Percentiles rank a stretch among this genome's conserved stretches.
Evolutionary conservation across 2,329 filamentous ascomycete genomes (phyloP).

Genomic region (Davidsoniella neocaledoniae): DNA sequence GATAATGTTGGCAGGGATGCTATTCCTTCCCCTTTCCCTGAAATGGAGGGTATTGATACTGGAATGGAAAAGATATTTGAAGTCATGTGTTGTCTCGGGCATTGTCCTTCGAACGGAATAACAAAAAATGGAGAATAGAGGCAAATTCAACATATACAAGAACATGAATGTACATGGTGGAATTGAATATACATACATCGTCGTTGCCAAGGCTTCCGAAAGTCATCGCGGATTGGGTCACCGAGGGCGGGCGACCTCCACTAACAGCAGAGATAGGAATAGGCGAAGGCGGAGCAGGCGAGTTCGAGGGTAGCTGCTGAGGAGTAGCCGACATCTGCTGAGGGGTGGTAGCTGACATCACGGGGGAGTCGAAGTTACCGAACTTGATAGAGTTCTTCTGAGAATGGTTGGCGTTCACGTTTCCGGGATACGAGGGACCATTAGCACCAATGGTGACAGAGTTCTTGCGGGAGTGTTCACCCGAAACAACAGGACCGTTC

Average conservation of each 20-base stretch:
- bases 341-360: conserved; percentile 49
- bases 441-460: conserved; percentile 85
- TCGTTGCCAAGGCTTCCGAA: conserved; percentile 77
- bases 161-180: conserved; percentile 9
- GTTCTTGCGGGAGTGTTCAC: conserved; percentile 67
- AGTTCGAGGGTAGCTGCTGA: conserved; percentile 49
- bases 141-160: conserved; percentile 8
- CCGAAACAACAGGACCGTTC: conserved; percentile 22
- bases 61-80: no score
- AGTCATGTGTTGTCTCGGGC: no score
- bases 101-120: no score
- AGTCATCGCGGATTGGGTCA: conserved; percentile 53
- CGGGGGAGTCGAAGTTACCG: conserved; percentile 57
- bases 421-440: conserved; percentile 58
- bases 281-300: conserved; percentile 79
- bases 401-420: conserved; percentile 47
- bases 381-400: conserved; percentile 60
- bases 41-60: no score
- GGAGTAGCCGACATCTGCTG: conserved; percentile 37
- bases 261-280: conserved; percentile 69
- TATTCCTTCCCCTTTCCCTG: no score
- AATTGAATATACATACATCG: conserved; percentile 49
- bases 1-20: no score
- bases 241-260: conserved; percentile 72
- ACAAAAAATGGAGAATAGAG: conserved; percentile 7